Percentiles rank a stretch among this genome's conserved stretches.
phyloP scores from a whole-genome alignment of 2,329 filamentous ascomycete species.

The Colletotrichum ledebouriae region DNA sequence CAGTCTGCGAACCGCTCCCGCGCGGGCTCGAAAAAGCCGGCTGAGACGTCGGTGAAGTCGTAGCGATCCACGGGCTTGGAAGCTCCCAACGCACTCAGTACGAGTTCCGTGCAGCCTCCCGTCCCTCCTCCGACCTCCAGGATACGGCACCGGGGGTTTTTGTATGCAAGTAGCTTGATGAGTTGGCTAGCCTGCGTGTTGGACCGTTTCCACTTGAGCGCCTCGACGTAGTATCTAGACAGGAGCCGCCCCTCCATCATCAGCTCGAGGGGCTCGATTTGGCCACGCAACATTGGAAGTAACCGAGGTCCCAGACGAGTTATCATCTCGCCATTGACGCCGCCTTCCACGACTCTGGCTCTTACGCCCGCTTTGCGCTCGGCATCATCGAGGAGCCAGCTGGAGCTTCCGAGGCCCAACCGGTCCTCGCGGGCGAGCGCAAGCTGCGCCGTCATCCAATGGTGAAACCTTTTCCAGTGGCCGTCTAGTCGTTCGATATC shows the following conservation, averaged over 20 bases:
- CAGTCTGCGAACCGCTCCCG: conserved; percentile 47
- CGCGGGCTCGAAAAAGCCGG: conserved; percentile 56
- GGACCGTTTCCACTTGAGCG: conserved; percentile 23
- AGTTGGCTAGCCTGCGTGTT: conserved; percentile 21
- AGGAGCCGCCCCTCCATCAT: conserved; percentile 41
- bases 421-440: too few species aligned
- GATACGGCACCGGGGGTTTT: conserved; percentile 46
- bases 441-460: too few species aligned
- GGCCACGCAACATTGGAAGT: too few species aligned
- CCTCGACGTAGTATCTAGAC: conserved; percentile 33
- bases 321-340: too few species aligned
- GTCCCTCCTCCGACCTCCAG: conserved; percentile 59
- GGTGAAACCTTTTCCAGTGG: too few species aligned
- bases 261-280: conserved; percentile 23
- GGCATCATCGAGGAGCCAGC: too few species aligned
- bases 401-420: too few species aligned
- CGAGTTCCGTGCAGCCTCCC: conserved; percentile 52
- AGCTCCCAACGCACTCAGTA: conserved; percentile 51
- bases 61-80: conserved; percentile 47
- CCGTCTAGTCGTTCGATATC: too few species aligned
- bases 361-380: too few species aligned
- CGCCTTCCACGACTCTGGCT: too few species aligned
- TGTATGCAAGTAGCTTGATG: conserved; percentile 5
- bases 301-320: too few species aligned
- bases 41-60: conserved; percentile 60